Evolutionary conservation across 768 basidiomycete species (phyloP).

Genomic region (Podaxis mareebaensis): DNA sequence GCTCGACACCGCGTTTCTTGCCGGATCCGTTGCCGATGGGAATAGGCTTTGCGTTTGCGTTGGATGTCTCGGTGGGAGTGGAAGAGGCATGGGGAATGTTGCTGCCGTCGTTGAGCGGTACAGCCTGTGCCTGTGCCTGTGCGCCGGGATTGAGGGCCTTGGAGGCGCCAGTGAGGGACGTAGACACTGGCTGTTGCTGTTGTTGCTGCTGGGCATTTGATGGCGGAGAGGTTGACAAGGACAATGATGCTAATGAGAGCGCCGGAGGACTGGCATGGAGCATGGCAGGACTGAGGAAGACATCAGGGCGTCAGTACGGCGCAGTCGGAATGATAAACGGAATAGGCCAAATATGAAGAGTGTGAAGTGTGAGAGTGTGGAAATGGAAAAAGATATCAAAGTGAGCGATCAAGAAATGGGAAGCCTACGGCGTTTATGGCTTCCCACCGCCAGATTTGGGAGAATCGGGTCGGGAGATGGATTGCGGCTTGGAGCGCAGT

Average conservation of each 20-base stretch:
- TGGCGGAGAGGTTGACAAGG: constrained; percentile 43
- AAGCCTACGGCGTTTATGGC: background rate
- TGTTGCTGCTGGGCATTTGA: constrained; percentile 20
- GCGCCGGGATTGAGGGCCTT: constrained; percentile 22
- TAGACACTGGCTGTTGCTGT: constrained; percentile 14
- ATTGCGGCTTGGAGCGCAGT: background rate
- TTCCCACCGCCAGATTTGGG: constrained; percentile 8
- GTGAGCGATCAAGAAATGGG: constrained; percentile 13
- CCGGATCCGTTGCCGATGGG: constrained; percentile 32
- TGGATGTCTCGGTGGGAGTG: constrained; percentile 10
- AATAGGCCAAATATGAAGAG: background rate
- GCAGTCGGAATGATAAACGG: background rate
- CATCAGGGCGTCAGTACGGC: constrained; percentile 5
- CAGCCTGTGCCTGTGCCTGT: background rate
- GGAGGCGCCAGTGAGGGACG: constrained; percentile 27
- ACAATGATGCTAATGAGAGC: constrained; percentile 46
- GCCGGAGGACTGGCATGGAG: constrained; percentile 34
- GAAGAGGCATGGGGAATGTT: constrained; percentile 20
- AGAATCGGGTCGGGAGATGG: background rate
- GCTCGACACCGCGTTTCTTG: constrained; percentile 84
- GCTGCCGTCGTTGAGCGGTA: constrained; percentile 27
- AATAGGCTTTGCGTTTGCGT: constrained; percentile 36
- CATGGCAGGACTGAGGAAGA: constrained; percentile 29
- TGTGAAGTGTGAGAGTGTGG: background rate
- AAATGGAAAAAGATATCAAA: background rate